phyloP scores from a whole-genome alignment of 306 rosid species.

The Fragaria vesca region DNA sequence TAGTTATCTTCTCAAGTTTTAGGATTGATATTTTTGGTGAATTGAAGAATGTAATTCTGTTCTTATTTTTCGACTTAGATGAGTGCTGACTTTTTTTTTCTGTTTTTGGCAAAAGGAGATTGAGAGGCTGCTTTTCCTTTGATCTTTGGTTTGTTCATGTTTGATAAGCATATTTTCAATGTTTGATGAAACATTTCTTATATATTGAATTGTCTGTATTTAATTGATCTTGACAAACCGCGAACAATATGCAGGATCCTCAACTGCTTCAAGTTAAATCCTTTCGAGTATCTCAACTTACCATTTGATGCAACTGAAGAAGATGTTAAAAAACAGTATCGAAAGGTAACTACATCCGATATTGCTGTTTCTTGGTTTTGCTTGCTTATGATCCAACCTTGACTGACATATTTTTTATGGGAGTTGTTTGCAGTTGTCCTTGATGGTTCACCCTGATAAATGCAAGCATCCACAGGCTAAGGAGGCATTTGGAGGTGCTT shows the following conservation, averaged over 20 bases:
- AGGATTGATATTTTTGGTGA: neutral
- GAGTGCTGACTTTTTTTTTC: neutral
- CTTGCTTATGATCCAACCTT: neutral
- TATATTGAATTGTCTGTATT: conserved; percentile 10
- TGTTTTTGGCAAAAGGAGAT: neutral
- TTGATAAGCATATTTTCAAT: neutral
- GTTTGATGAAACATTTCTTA: neutral
- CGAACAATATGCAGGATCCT: conserved; percentile 58
- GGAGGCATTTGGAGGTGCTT: conserved; percentile 94
- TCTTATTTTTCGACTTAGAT: too few species aligned
- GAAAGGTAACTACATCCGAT: conserved; percentile 59
- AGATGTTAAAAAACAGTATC: conserved; percentile 84
- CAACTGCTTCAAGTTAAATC: conserved; percentile 89
- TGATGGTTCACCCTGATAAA: conserved; percentile 98
- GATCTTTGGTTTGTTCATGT: neutral
- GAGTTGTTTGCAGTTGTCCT: conserved; percentile 58
- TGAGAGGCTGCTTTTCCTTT: neutral
- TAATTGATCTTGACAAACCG: conserved; percentile 12
- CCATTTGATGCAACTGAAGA: conserved; percentile 73
- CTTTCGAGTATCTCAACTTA: conserved; percentile 73
- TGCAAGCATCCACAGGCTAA: conserved; percentile 98
- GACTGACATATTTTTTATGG: conserved; percentile 15
- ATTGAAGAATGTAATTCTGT: neutral
- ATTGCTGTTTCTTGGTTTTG: neutral
- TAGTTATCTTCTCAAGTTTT: neutral